Evolutionary conservation across 169 alveolate species (phyloP), one percentile per base, ranked within the genome.

Genomic region (Sarcocystis neurona): DNA sequence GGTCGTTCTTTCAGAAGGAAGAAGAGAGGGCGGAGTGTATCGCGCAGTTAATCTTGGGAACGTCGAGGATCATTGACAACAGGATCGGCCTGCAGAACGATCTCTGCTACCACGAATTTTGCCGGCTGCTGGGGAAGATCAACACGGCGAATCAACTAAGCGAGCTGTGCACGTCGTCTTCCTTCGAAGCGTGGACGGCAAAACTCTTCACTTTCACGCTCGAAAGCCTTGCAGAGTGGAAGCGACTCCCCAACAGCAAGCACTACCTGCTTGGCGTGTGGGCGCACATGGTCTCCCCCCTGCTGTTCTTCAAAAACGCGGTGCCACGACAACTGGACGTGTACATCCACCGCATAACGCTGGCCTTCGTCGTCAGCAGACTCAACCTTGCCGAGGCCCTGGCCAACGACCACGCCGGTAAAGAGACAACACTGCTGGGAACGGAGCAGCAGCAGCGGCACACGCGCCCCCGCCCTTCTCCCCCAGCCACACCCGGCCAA

Each of bases 201-300:
- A 96, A 96, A 66, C 95, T 97, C 50, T 95, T 96, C 94, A 91
- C 89, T 46, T 97, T 96, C 92, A 97, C 99, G 2, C 92, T 95
- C 85, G 97, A 94, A 53, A 95, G 97, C n/a, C 93, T 97, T 85
- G 94, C 94, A 85, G 95, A 95, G 75, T 96, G 99, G 98, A 89
- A 90, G 86, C 89, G 89, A 44, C 43, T 91, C 88, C 97, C 98
- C 60, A 97, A 97, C 91, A 96, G 98, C 89, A 96, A 96, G 75
- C 99, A 97, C 90, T 97, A 97, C 85, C 92, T 97, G 48, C 92
- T 97, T 89, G 98, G 98, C 10, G 97, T 96, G 23, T 97, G 99
- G 99, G 94, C 97, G 43, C 97, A 96, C 91, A 94, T 97, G 97
- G 96, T 96, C n/a, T 92, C 93, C 48, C 98, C 98, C 47, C 92